Conservation (phyloP, 441 rosid genomes). For the Codiaeum variegatum region DNA sequence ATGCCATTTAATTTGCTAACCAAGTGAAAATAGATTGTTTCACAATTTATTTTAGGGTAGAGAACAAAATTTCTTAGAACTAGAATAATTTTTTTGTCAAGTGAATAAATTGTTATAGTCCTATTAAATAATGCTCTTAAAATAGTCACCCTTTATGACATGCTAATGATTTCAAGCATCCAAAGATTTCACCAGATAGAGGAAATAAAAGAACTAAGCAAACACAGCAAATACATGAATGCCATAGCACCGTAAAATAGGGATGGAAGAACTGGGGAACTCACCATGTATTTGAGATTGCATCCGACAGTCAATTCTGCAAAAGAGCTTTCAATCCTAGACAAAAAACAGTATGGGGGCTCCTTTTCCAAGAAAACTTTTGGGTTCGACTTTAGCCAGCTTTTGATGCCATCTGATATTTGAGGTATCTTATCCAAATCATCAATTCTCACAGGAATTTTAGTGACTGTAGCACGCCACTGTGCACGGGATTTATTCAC, state of each 20-base stretch:
- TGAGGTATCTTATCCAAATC: slow-evolving; percentile 64
- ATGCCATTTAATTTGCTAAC: background rate
- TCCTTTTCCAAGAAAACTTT: slow-evolving; percentile 76
- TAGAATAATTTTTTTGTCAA: too few species aligned
- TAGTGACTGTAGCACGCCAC: slow-evolving; percentile 59
- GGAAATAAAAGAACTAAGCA: background rate
- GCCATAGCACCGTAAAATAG: background rate
- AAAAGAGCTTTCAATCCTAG: slow-evolving; percentile 59
- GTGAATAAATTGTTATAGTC: too few species aligned
- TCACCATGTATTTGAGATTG: slow-evolving; percentile 78
- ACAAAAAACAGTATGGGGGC: slow-evolving; percentile 77
- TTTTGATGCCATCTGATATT: slow-evolving; percentile 64
- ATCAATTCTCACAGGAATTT: slow-evolving; percentile 60
- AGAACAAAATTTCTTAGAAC: too few species aligned
- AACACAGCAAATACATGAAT: background rate
- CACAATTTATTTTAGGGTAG: too few species aligned
- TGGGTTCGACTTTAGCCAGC: slow-evolving; percentile 52
- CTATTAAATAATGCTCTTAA: too few species aligned
- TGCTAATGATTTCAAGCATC: background rate
- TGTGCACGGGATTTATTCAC: slow-evolving; percentile 84
- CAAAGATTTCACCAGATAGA: background rate
- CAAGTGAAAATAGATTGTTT: background rate
- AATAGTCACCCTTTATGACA: too few species aligned
- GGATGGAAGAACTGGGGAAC: background rate
- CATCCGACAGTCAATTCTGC: slow-evolving; percentile 77